Base-by-base conservation (phyloP, 164 flowering plant species). In the Cinnamomum chago region DNA sequence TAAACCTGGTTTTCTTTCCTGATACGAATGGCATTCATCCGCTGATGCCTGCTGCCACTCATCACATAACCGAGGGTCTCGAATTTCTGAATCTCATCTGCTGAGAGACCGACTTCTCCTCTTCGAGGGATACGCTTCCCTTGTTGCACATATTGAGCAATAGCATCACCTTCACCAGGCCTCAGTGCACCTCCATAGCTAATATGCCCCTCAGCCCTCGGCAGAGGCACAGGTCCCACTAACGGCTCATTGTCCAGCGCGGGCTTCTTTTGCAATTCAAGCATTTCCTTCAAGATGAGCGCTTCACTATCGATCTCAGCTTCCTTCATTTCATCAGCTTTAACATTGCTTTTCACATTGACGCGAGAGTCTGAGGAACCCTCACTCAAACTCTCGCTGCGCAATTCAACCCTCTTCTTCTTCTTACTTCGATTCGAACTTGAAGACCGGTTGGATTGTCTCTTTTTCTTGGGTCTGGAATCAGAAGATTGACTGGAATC, bases 101-200 rank as follows among this genome's bases (percentile, higher is more conserved):
- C 98, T 0, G 93, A 91, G 67, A 96, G 94, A 72, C 97, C 98
- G 79, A 96, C 97, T 81, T 96, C 98, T 79, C 99, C 99, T 91
- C 99, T 90, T 5, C 97, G 90, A 3, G 95, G 97, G 60, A 96
- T 96, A 89, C 97, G 97, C 85, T 94, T 91, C 75, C 98, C 98
- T 80, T 94, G 98, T 80, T 96, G 95, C 75, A 92, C 99, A 75
- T 89, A 96, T 85, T 92, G 98, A 3, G 97, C 98, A 84, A 96
- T 96, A 40, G 98, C 99, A 86, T 95, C 98, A 79, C 99, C 99
- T 78, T 94, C 98, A 77, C 98, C 99, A 30, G 99, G 99, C 84
- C 97, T 86, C 68, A 96, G 87, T 0, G 99, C 99, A 22, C 99
- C 99, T 77, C 99, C 99, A 84, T 95, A 93, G 75, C 99, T 95